Conservation (phyloP, 2,329 filamentous ascomycete species). For the Epicoccum nigrum region DNA sequence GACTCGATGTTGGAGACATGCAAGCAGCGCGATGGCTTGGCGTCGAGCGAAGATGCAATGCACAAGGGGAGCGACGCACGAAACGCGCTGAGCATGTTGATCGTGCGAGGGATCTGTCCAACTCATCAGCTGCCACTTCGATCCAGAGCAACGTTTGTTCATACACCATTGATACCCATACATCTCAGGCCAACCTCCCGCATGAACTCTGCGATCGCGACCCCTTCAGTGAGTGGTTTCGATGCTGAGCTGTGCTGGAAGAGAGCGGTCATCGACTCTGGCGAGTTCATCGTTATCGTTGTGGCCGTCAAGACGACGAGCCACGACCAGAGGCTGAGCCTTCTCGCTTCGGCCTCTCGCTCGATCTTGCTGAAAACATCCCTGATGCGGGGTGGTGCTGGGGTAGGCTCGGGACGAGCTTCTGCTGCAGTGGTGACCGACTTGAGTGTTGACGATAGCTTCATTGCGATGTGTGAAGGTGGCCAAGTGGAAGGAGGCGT, state of each 20-base stretch:
- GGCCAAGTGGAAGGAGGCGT: no score
- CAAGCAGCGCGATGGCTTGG: neutral
- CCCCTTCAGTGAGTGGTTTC: neutral
- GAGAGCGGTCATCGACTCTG: neutral
- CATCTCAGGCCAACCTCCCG: constrained; percentile 46
- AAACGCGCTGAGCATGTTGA: neutral
- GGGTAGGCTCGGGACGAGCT: no score
- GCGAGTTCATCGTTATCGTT: neutral
- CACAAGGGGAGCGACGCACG: neutral
- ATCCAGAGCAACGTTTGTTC: no score
- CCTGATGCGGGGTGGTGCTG: neutral
- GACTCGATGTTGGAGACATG: neutral
- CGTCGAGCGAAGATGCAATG: neutral
- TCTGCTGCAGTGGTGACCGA: no score
- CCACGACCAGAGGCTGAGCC: neutral
- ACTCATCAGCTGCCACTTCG: neutral
- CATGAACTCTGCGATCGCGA: neutral
- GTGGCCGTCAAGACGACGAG: neutral
- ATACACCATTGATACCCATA: constrained; percentile 72
- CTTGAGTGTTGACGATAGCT: no score
- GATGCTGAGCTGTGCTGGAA: neutral
- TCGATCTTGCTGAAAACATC: neutral
- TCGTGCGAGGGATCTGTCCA: neutral
- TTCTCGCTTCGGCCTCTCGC: neutral
- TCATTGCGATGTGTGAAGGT: no score